Conservation (phyloP, 768 basidiomycete genomes). For the Daedaleopsis sinensis region DNA sequence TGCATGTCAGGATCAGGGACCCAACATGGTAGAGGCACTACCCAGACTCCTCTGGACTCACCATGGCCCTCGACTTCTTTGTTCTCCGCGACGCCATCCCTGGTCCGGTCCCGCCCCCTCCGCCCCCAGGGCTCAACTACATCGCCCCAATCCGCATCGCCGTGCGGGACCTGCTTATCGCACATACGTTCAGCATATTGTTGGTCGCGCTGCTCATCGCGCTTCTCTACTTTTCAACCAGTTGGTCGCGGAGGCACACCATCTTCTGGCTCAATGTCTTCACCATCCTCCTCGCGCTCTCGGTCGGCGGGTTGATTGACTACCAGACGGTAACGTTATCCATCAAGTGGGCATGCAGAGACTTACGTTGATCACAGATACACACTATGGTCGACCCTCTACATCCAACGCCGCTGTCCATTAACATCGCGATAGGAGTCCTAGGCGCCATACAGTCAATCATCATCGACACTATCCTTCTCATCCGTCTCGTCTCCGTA, state of each 20-base stretch:
- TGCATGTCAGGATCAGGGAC: too few species aligned
- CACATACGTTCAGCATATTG: slow-evolving; percentile 10
- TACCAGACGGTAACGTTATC: slow-evolving; percentile 5
- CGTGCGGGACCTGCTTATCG: slow-evolving; percentile 14
- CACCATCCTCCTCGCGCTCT: slow-evolving; percentile 19
- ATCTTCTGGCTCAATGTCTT: slow-evolving; percentile 30
- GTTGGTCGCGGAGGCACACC: slow-evolving; percentile 19
- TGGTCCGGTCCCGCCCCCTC: slow-evolving; percentile 23
- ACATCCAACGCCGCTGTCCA: slow-evolving; percentile 26
- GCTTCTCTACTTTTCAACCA: slow-evolving; percentile 29
- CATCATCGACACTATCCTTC: slow-evolving; percentile 40
- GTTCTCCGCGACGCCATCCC: too few species aligned
- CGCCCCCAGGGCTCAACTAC: slow-evolving; percentile 29
- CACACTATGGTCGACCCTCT: slow-evolving; percentile 31
- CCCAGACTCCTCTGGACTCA: too few species aligned
- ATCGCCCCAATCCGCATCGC: slow-evolving; percentile 9
- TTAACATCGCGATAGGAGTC: slow-evolving; percentile 34
- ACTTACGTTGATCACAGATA: slow-evolving; percentile 20
- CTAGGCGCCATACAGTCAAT: slow-evolving; percentile 36
- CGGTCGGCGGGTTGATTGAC: slow-evolving; percentile 16
- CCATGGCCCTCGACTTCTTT: too few species aligned
- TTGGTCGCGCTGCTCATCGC: slow-evolving; percentile 15
- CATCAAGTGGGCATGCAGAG: not conserved
- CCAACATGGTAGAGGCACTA: too few species aligned
- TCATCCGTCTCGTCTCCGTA: slow-evolving; percentile 39